Evolutionary conservation across 108 stramenopile genomes (phyloP).

Genomic region (Skeletonema costatum): DNA sequence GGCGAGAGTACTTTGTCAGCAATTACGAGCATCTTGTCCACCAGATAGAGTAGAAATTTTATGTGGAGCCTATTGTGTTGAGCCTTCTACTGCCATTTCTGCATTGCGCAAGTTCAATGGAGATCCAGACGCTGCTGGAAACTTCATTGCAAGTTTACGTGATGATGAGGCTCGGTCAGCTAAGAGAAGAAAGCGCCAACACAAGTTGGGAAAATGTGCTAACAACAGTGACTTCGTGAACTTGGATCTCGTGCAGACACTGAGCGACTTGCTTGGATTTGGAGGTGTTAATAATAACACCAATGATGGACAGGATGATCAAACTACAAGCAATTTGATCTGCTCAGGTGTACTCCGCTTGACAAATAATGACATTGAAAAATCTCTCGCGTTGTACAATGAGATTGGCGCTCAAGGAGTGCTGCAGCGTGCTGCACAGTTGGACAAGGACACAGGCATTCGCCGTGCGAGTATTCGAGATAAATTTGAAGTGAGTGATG

Average conservation of each 20-base stretch:
- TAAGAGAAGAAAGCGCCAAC: constrained; percentile 15
- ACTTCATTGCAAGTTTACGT: constrained; percentile 9
- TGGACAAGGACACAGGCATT: constrained; percentile 5
- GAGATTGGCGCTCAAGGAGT: constrained; percentile 11
- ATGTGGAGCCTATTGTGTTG: constrained; percentile 13
- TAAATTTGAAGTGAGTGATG: constrained; percentile 6
- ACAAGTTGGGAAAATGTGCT: constrained; percentile 15
- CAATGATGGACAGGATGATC: constrained; percentile 1
- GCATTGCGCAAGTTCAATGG: constrained; percentile 28
- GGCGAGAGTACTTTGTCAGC: constrained; percentile 19
- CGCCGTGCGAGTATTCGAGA: neutral
- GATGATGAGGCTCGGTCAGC: neutral
- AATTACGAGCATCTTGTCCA: constrained; percentile 11
- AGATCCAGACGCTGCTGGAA: constrained; percentile 14
- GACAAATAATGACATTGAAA: constrained; percentile 24
- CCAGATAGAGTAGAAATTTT: constrained; percentile 5
- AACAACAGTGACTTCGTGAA: constrained; percentile 26
- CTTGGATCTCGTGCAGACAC: constrained; percentile 16
- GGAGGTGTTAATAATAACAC: neutral
- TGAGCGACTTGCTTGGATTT: constrained; percentile 16
- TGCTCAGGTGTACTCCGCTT: constrained; percentile 25
- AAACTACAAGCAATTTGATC: constrained; percentile 18
- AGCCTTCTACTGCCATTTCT: constrained; percentile 18
- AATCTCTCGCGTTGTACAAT: constrained; percentile 23
- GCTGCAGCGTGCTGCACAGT: constrained; percentile 3